Evolutionary conservation across 345 rosid genomes (phyloP).

Genomic region (Kandelia obovata): DNA sequence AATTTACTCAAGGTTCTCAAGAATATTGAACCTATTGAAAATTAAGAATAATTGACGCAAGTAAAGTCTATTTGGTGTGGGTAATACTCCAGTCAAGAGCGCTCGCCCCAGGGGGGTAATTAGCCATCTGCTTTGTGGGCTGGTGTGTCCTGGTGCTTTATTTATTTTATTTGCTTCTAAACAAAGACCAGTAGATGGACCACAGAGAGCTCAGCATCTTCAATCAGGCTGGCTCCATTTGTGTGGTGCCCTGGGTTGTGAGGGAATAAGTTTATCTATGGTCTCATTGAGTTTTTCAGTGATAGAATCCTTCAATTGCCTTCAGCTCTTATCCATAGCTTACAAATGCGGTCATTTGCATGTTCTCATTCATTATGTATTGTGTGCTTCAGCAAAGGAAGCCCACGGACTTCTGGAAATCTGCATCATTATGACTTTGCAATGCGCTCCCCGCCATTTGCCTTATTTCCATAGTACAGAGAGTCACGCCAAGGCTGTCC

Average conservation of each 20-base stretch:
- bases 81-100: background rate
- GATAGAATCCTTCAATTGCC: background rate
- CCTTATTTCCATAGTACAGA: background rate
- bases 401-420: slow-evolving; percentile 54
- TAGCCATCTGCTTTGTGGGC: background rate
- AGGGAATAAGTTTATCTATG: too few relatives aligned
- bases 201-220: background rate
- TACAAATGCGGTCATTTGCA: background rate
- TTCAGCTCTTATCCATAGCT: background rate
- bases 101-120: background rate
- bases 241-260: background rate
- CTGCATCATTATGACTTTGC: slow-evolving; percentile 28
- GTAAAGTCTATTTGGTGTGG: background rate
- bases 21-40: background rate
- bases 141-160: background rate
- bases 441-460: background rate
- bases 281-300: too few relatives aligned
- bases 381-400: slow-evolving; percentile 46
- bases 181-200: background rate
- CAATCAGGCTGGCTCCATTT: background rate
- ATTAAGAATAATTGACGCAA: background rate
- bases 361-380: background rate
- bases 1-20: background rate
- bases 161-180: background rate
- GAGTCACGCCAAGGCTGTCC: background rate